phyloP scores from a whole-genome alignment of 257 asterid genomes.

The Fraxinus americana region DNA sequence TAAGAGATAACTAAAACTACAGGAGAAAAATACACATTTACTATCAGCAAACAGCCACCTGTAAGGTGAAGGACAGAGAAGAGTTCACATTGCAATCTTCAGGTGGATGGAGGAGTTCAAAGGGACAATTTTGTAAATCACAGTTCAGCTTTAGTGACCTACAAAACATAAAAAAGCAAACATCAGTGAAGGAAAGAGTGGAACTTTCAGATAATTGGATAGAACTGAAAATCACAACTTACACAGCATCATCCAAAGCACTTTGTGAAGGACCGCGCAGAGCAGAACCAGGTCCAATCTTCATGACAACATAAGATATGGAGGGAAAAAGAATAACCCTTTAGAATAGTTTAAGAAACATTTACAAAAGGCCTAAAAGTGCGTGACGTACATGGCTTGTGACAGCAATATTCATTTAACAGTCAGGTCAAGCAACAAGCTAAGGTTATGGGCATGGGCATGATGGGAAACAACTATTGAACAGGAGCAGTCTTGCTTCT shows the following conservation, averaged over 20 bases:
- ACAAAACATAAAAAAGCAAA: constrained; percentile 29
- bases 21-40: constrained; percentile 10
- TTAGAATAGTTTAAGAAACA: background rate
- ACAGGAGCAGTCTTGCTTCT: background rate
- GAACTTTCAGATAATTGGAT: constrained; percentile 12
- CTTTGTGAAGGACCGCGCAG: constrained; percentile 86
- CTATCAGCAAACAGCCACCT: constrained; percentile 54
- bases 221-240: constrained; percentile 41
- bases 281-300: constrained; percentile 95
- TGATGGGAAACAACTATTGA: background rate
- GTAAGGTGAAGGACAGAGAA: constrained; percentile 92
- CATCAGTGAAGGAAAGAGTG: constrained; percentile 21
- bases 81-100: constrained; percentile 99
- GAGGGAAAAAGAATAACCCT: constrained; percentile 2
- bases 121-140: constrained; percentile 68
- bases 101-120: constrained; percentile 91
- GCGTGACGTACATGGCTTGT: background rate
- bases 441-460: background rate
- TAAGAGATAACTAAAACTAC: constrained; percentile 13
- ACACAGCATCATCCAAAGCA: constrained; percentile 76
- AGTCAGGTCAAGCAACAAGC: constrained; percentile 1
- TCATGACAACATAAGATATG: constrained; percentile 31
- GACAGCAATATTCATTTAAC: background rate
- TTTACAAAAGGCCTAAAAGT: background rate
- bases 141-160: constrained; percentile 86